Base-by-base conservation (phyloP, 176 grass and related monocot genomes). In the Puccinellia tenuiflora region DNA sequence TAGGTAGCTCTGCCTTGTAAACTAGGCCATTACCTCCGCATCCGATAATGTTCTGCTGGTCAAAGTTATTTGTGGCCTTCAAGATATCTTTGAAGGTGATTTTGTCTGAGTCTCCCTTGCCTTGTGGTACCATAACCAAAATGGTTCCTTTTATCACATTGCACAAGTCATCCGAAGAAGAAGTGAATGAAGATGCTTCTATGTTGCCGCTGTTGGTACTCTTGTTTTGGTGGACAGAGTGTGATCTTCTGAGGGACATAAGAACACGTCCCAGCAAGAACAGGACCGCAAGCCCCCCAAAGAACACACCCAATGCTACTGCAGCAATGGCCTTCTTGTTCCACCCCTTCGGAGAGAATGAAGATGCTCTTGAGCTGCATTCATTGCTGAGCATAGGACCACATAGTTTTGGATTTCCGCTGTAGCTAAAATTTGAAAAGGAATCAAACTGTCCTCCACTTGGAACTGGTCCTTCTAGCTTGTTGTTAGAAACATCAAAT, bases 21-120 rank as follows among this genome's bases (percentile, higher is more conserved):
- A 96, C 93, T 70, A 96, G 85, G 48, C 93, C 93, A 57, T 93
- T 93, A 43, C 93, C 93, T 73, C 93, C 93, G n/a, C 93, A 96
- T 3, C 93, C 93, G 4, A 96, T 83, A 48, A 96, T 96, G 86
- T 88, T 96, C 76, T 90, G 78, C 73, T 96, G 88, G 78, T 93
- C 91, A 80, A 96, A 96, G 62, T 96, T 96, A 52, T 93, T 93
- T 53, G 93, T 96, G 72, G 90, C 90, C 69, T 90, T 96, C 74
- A 96, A 57, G 77, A 96, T 93, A 48, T 93, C 93, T 21, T 38
- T 64, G 77, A 93, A 88, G 15, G 77, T 87, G 43, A 96, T 45
- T 39, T 86, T 88, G 5, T 71, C 85, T 11, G 93, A 59, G 77
- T 89, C 88, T 81, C 81, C 89, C 77, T 87, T 94, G 33, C 80